Evolutionary conservation across 805 yeast genomes (phyloP), one percentile per base, ranked within the genome.

Genomic region (Wickerhamomyces queroliae): DNA sequence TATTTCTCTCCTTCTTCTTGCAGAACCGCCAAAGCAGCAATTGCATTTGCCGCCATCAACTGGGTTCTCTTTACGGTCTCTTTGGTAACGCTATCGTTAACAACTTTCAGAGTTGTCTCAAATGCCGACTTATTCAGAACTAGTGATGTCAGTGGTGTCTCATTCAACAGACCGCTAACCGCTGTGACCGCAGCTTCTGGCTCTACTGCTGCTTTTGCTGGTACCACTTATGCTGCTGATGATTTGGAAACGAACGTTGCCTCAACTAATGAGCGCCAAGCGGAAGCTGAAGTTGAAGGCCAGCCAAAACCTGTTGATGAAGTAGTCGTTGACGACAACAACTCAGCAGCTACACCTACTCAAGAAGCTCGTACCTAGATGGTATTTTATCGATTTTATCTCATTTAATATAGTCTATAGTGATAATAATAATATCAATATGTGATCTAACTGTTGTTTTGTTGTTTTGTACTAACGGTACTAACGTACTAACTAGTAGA

Each of bases 41-140:
- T 50, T 33, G 55, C 52, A 5, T 47, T 50, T 35, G 48, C 44
- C 17, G 36, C 47, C 3, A 44, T 50, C 34, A 43, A 41, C 26
- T 50, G 47, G 40, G 24, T 36, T 4, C 37, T 49, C 9, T 50
- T 48, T 32, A 11, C 44, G 3, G 15, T 38, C 20, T 30, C 22
- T 7, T 19, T 30, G 5, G 4, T 19, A 5, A 11, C 33, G 12
- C 13, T 30, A 5, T 6, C 22, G 16, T 5, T 28, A 16, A 28
- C 31, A 3, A 18, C 22, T 7, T 30, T 5, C 15, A 30, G 10
- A 5, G 6, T 18, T 8, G 5, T 18, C 5, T 16, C 33, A 21
- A 22, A 33, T 10, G 19, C 18, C 9, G n/a, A 28, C 13, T 29
- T 35, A 7, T 43, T 44, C 44, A 15, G 32, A 25, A 34, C 37